Evolutionary conservation across 306 rosid genomes (phyloP).

Genomic region (Castanea crenata): DNA sequence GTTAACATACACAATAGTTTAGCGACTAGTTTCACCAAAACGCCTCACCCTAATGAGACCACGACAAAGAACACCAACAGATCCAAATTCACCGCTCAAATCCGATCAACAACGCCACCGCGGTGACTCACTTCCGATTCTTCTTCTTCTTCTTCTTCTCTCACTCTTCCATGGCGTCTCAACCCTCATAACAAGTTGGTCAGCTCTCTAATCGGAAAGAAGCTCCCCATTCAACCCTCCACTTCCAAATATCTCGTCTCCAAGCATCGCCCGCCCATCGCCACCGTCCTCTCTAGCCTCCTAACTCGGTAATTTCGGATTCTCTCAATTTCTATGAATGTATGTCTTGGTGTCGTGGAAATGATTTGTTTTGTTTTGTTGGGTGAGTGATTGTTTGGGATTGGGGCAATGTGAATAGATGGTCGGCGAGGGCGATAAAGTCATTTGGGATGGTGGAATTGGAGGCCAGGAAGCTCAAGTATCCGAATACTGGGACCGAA

Average conservation of each 20-base stretch:
- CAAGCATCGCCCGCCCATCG: conserved; percentile 11
- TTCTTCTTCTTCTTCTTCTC: conserved; percentile 3
- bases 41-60: too few relatives aligned
- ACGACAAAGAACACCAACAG: too few relatives aligned
- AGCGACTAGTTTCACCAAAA: too few relatives aligned
- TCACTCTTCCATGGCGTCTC: conserved; percentile 11
- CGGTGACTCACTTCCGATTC: too few relatives aligned
- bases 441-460: conserved; percentile 73
- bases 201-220: conserved; percentile 15
- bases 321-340: too few relatives aligned
- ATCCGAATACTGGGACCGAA: conserved; percentile 80
- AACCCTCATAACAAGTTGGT: neutral
- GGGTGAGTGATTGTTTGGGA: conserved; percentile 11
- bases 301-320: too few relatives aligned
- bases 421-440: conserved; percentile 89
- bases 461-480: conserved; percentile 83
- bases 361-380: too few relatives aligned
- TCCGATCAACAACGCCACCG: too few relatives aligned
- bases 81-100: too few relatives aligned
- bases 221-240: conserved; percentile 23
- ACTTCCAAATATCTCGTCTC: conserved; percentile 7
- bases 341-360: too few relatives aligned
- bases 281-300: too few relatives aligned
- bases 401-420: conserved; percentile 39
- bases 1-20: too few relatives aligned